Evolutionary conservation across 805 yeast genomes (phyloP), one percentile per base, ranked within the genome.

Genomic region (Limtongozyma cylindracea): DNA sequence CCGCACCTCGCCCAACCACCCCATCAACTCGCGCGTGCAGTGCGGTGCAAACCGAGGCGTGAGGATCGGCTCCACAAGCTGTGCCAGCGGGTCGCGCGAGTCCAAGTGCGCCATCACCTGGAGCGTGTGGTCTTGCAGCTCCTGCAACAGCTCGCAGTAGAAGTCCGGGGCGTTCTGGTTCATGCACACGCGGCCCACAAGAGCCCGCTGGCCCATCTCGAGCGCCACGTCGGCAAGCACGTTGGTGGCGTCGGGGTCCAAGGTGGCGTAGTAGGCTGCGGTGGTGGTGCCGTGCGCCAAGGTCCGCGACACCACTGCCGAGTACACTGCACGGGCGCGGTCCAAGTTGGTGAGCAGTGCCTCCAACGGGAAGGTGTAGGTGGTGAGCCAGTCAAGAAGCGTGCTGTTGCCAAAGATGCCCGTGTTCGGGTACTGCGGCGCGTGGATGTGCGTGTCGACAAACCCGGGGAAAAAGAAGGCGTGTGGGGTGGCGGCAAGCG

Each of bases 11-110:
- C 91, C 91, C 24, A 82, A 49, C 53, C 62, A 54, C 6, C 37
- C 35, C 48, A 84, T 45, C 18, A 77, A 47, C 22, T 61, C 57
- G 12, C 60, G 46, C 3, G 77, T 53, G 37, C 95, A 84, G 11
- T 74, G 61, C 2, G 92, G 92, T 0, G 96, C 96, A 49, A 84
- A 84, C 26, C 98, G 49, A 6, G 98, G 96, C 2, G 96, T 84
- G 8, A 84, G 31, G 9, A 82, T 66, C 0, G 96, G 92, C 22
- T 56, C 48, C 10, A 84, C 56, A 27, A 49, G 31, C 3, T 50
- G 5, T 6, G 17, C 9, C 8, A 9, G 17, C 6, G 17, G 17
- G 17, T 29, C 11, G 59, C 56, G n/a, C 20, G 24, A 8, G 20
- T 19, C 2, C 8, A 9, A 6, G 4, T 16, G 9, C n/a, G 76